Conservation (phyloP, 768 basidiomycete genomes). For the Russula sp. region DNA sequence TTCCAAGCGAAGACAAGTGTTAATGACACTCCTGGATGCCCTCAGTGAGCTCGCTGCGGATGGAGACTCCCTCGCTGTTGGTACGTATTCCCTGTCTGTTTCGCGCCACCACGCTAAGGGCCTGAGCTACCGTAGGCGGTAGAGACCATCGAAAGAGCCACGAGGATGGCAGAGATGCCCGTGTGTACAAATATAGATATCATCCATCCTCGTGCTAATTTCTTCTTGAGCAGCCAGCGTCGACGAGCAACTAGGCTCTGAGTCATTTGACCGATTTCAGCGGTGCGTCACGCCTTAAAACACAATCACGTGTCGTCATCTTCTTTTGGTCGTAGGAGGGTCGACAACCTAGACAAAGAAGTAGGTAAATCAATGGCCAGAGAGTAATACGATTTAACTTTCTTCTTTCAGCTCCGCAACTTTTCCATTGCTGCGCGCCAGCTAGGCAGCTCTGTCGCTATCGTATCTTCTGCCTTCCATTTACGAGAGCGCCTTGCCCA, state of each 20-base stretch:
- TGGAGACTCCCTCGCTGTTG: constrained; percentile 27
- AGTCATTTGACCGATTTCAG: constrained; percentile 56
- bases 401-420: constrained; percentile 51
- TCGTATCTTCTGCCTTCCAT: constrained; percentile 65
- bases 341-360: constrained; percentile 60
- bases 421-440: constrained; percentile 73
- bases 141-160: constrained; percentile 38
- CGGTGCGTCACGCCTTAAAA: constrained; percentile 33
- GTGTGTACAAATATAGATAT: constrained; percentile 37
- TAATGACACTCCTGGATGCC: constrained; percentile 41
- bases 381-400: not conserved
- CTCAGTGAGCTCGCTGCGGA: constrained; percentile 40
- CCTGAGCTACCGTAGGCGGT: not conserved
- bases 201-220: not conserved
- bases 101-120: not conserved
- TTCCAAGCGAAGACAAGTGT: constrained; percentile 36
- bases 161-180: constrained; percentile 58
- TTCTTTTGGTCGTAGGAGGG: constrained; percentile 33
- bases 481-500: constrained; percentile 63
- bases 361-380: constrained; percentile 27
- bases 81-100: constrained; percentile 25
- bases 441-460: constrained; percentile 69
- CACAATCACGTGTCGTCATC: not conserved
- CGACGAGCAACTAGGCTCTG: constrained; percentile 61
- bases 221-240: constrained; percentile 40